phyloP scores from a whole-genome alignment of 805 yeast genomes.

The Pichia kluyveri region DNA sequence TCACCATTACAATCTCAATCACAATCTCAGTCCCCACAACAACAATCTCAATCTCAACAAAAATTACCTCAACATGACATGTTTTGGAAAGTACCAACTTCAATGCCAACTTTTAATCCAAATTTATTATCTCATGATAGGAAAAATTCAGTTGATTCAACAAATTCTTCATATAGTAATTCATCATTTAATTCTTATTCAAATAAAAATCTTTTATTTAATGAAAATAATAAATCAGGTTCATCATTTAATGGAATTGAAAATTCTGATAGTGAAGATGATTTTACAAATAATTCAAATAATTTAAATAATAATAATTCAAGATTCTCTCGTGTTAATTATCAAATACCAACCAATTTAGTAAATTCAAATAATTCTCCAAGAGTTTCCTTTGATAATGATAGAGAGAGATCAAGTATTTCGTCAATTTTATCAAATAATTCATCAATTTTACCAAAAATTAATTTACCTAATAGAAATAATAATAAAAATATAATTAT shows the following conservation, averaged over 20 bases:
- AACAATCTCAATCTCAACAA: neutral
- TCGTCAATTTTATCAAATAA: conserved; percentile 6
- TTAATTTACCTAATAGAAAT: neutral
- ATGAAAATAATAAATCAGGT: neutral
- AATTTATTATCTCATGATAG: conserved; percentile 2
- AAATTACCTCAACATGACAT: conserved; percentile 11
- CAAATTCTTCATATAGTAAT: conserved; percentile 27
- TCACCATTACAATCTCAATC: conserved; percentile 8
- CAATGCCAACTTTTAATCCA: conserved; percentile 38
- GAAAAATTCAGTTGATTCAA: conserved; percentile 41
- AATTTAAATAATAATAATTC: neutral
- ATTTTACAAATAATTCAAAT: conserved; percentile 12
- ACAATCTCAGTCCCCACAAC: conserved; percentile 18
- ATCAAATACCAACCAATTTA: conserved; percentile 18
- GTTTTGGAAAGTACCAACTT: conserved; percentile 58
- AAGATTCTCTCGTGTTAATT: conserved; percentile 15
- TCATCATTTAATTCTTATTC: neutral
- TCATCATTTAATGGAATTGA: conserved; percentile 7
- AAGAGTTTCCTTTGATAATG: conserved; percentile 14
- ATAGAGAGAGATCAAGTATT: conserved; percentile 17
- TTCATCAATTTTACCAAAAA: neutral
- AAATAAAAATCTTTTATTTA: neutral
- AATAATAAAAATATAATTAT: neutral
- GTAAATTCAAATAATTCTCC: conserved; percentile 10
- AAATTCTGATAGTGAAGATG: conserved; percentile 28